Evolutionary conservation across 345 rosid genomes (phyloP), one percentile per base, ranked within the genome.

Genomic region (Eucalyptus sp.): DNA sequence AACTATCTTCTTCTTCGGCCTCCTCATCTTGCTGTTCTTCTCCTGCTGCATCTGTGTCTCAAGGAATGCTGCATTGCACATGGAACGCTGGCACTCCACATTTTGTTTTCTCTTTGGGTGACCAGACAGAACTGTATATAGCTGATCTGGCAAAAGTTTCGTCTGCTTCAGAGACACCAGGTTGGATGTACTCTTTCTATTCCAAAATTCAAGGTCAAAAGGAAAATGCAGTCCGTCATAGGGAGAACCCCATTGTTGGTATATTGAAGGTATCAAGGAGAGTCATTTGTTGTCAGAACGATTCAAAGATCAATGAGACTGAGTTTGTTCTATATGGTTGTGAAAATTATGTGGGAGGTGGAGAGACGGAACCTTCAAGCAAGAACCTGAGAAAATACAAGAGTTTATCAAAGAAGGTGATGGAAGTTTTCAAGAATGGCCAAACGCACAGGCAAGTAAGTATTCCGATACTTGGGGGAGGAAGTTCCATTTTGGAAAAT

Each of bases 81-180:
- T 95, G 97, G 99, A 94, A 94, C 88, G 92, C 91, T 90, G 94
- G 94, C 89, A 90, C 81, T 58, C 99, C 97, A 4, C 95, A 93
- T 90, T 98, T 96, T 92, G 95, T 94, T 88, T 98, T 96, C 93
- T 97, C 98, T 24, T 22, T 96, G 41, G 99, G 96, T 93, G 95
- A 94, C 86, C 95, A 93, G 90, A 95, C 91, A 89, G 95, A 95
- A 91, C 93, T 92, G 64, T 98, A 94, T 90, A 94, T 94, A 64
- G 97, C 98, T 81, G 91, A 90, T 91, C 90, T 96, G 88, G 91
- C 90, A 86, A 94, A 90, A 64, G 91, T 84, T 90, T 94, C 93
- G 10, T 89, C 93, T 14, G 88, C 90, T 37, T 89, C 90, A 52
- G 90, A 91, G 91, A 89, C 88, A 66, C 90, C 92, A 66, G 90